A percentile compares a stretch with the other conserved stretches of the same genome.
These are phyloP conservation scores for Protea cynaroides DNA, from an alignment of 164 flowering plant genomes.

Conservation along the genomic window DNA sequence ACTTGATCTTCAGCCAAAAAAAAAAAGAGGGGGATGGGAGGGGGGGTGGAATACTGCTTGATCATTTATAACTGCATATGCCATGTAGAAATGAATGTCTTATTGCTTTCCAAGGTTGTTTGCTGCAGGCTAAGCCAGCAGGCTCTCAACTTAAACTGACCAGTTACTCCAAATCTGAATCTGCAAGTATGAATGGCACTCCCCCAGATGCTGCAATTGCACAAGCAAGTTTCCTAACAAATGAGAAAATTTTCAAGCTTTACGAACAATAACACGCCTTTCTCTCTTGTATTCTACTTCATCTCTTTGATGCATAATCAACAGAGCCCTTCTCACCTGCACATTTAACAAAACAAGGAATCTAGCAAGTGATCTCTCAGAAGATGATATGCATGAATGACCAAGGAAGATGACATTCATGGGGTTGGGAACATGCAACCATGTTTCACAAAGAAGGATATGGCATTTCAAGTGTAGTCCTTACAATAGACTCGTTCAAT, in stretches of 20 bases:
- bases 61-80: too few relatives aligned
- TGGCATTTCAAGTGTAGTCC: slow-evolving; percentile 7
- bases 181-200: neutral
- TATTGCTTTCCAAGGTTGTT: neutral
- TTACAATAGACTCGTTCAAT: slow-evolving; percentile 86
- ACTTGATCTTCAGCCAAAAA: too few relatives aligned
- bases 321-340: slow-evolving; percentile 90
- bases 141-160: neutral
- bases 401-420: neutral
- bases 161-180: neutral
- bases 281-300: slow-evolving; percentile 97
- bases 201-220: neutral
- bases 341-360: neutral
- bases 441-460: neutral
- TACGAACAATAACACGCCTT: slow-evolving; percentile 69
- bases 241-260: slow-evolving; percentile 32
- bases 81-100: neutral
- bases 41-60: too few relatives aligned
- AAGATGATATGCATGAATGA: too few relatives aligned
- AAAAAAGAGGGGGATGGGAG: too few relatives aligned
- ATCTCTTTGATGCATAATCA: slow-evolving; percentile 94
- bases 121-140: neutral
- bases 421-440: neutral
- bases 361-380: neutral
- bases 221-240: neutral